Evolutionary conservation across 305 asterid species (phyloP).

Genomic region (Fraxinus paxiana): DNA sequence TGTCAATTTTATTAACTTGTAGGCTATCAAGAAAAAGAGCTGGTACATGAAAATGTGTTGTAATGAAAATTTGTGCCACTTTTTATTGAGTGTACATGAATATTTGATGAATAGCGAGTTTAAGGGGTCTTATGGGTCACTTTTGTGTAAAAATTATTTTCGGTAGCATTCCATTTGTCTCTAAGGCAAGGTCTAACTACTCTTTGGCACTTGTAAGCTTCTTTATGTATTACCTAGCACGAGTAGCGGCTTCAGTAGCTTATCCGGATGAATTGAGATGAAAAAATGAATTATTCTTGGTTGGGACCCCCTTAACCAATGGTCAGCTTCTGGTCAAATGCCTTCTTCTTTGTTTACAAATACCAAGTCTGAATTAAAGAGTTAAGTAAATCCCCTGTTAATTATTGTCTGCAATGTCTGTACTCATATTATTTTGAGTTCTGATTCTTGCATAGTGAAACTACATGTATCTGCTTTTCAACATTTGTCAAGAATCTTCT

Average conservation of each 20-base stretch:
- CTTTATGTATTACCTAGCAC: not conserved
- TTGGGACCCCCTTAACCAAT: not conserved
- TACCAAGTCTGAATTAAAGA: not conserved
- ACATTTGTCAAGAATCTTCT: not conserved
- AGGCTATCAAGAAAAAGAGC: not conserved
- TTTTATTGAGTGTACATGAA: not conserved
- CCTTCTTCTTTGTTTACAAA: not conserved
- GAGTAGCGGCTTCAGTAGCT: not conserved
- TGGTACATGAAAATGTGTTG: not conserved
- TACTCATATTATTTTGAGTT: no score
- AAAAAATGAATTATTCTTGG: not conserved
- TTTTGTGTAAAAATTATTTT: no score
- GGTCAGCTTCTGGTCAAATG: not conserved
- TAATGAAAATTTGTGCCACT: not conserved
- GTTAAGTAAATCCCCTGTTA: not conserved
- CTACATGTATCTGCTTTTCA: not conserved
- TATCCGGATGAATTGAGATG: not conserved
- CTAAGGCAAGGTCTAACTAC: not conserved
- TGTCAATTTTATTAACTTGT: not conserved
- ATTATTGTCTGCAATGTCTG: not conserved
- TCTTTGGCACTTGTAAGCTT: not conserved
- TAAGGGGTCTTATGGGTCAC: no score
- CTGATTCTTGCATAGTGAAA: not conserved
- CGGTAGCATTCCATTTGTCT: no score
- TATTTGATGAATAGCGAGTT: not conserved